phyloP scores from a whole-genome alignment of 1,284 basidiomycete genomes.

The Pseudozyma thailandica region DNA sequence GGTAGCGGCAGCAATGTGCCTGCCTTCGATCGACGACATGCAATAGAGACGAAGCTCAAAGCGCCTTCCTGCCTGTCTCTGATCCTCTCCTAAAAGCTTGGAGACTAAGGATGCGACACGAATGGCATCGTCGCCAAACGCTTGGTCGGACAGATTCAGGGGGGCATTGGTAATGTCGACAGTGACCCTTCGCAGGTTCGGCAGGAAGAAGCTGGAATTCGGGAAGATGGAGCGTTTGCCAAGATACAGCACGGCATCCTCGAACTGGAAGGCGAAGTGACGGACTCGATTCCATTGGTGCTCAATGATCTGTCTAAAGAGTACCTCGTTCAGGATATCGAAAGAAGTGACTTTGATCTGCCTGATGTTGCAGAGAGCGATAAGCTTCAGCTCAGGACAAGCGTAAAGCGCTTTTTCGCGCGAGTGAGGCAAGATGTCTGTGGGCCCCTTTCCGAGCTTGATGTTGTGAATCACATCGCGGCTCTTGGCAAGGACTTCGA shows the following conservation, averaged over 20 bases:
- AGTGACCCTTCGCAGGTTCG: constrained; percentile 10
- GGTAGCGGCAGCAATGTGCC: too few relatives aligned
- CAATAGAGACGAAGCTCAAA: too few relatives aligned
- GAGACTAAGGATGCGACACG: too few relatives aligned
- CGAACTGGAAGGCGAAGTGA: constrained; percentile 19
- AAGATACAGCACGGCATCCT: constrained; percentile 13
- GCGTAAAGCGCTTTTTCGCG: not conserved
- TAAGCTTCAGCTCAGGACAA: constrained; percentile 10
- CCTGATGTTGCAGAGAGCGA: not conserved
- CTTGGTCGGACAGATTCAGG: too few relatives aligned
- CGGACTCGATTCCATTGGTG: not conserved
- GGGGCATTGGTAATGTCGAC: constrained; percentile 13
- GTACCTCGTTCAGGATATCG: constrained; percentile 21
- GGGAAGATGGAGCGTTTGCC: constrained; percentile 19
- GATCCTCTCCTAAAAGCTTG: too few relatives aligned
- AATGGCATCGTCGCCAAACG: too few relatives aligned
- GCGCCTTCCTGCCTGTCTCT: too few relatives aligned
- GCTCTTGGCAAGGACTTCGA: constrained; percentile 1
- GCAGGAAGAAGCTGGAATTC: constrained; percentile 5
- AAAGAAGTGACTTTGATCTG: constrained; percentile 15
- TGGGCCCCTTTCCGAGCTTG: constrained; percentile 11
- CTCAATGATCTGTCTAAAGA: constrained; percentile 16
- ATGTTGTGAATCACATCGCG: constrained; percentile 16
- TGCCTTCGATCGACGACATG: too few relatives aligned
- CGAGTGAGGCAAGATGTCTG: constrained; percentile 18